phyloP scores from a whole-genome alignment of 805 yeast genomes.

The Yamadazyma insecticola region DNA sequence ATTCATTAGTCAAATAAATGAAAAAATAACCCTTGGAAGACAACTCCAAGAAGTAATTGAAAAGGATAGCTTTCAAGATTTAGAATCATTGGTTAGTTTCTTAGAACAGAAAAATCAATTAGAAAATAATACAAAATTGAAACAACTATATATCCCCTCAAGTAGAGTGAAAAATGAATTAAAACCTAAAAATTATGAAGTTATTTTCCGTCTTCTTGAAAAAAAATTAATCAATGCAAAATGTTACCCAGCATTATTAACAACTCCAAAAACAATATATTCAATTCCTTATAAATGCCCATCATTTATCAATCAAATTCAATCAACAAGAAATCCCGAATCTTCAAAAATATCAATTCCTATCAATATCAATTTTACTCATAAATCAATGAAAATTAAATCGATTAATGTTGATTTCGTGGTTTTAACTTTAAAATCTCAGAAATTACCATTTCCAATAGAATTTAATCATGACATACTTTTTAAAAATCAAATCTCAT shows the following conservation, averaged over 20 bases:
- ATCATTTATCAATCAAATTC: conserved; percentile 2
- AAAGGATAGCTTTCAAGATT: too few species aligned
- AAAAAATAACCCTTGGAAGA: conserved; percentile 15
- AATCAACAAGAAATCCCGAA: not conserved
- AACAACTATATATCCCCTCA: conserved; percentile 18
- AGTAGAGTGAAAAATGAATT: conserved; percentile 3
- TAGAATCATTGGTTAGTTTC: conserved; percentile 2
- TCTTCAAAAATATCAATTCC: conserved; percentile 6
- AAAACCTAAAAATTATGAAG: conserved; percentile 7
- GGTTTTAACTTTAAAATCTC: conserved; percentile 27
- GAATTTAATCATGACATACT: conserved; percentile 34
- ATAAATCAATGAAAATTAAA: conserved; percentile 18
- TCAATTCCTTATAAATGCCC: not conserved
- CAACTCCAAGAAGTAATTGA: too few species aligned
- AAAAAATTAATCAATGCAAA: not conserved
- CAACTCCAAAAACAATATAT: conserved; percentile 1
- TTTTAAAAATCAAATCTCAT: conserved; percentile 16
- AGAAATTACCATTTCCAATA: conserved; percentile 30
- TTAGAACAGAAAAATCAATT: conserved; percentile 3
- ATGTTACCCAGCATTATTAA: not conserved
- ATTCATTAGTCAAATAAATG: conserved; percentile 22
- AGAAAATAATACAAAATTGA: conserved; percentile 10
- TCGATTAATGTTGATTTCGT: conserved; percentile 22
- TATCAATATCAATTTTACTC: conserved; percentile 2
- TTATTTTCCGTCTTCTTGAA: conserved; percentile 6